Base-by-base conservation (phyloP, 805 yeast species). In the Grigorovia humatica region DNA sequence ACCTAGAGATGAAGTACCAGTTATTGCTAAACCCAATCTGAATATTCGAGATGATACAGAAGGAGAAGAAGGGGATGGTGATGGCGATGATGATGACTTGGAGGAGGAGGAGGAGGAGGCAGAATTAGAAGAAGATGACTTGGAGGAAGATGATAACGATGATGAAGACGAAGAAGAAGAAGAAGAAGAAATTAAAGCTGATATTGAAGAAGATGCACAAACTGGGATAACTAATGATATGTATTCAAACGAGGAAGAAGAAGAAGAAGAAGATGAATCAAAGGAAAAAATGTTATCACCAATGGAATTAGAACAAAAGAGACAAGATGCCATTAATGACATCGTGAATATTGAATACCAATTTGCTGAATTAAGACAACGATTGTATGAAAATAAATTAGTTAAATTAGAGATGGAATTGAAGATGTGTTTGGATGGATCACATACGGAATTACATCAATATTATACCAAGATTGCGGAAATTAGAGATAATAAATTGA, bases 381-480 rank as follows among this genome's bases (percentile, higher is more conserved):
- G 78, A 60, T 71, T 93, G 48, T 91, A 85, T 67, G 89, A 85
- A 54, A 96, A 89, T 64, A 90, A 88, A 65, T 71, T 90, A 62
- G 73, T 77, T 41, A 78, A 86, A 55, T 75, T 86, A 56, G 87
- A 88, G 58, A 83, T 85, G 46, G 99, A 93, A 66, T 71, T 91
- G 54, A 84, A 84, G 60, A 79, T 91, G 76, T 90, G 98, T 69
- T 71, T 83, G 38, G 84, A 83, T 55, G 96, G 96, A 12, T 79
- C 88, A 19, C 99, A 93, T 67, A 98, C 98, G 0, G 96, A 90
- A 59, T 75, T 91, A 51, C 77, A 86, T 42, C 76, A 79, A 47
- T 84, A 85, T 50, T 80, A 85, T 65, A 77, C 76, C 59, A 80
- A 81, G 66, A 81, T 93, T 49, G 85, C 84, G 53, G 78, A 79